Conservation (phyloP, 768 basidiomycete species). For the Panellus pusillus region DNA sequence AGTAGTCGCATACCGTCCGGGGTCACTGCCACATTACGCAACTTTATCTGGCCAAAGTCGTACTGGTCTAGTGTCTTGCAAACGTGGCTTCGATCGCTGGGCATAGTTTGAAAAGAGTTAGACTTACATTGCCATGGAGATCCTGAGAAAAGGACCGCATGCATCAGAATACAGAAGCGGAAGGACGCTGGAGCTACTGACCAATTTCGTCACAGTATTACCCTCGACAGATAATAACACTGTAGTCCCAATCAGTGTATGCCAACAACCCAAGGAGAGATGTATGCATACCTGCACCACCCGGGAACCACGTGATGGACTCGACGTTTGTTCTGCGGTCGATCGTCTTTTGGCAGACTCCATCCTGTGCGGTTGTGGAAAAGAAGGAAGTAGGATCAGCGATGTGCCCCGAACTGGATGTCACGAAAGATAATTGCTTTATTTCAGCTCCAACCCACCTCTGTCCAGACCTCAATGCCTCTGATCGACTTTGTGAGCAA, state of each 20-base stretch:
- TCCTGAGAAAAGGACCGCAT: conserved; percentile 36
- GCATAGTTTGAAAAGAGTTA: background rate
- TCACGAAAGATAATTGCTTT: background rate
- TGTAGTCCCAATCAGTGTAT: conserved; percentile 22
- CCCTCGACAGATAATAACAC: conserved; percentile 75
- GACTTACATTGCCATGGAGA: conserved; percentile 54
- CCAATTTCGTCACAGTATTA: conserved; percentile 58
- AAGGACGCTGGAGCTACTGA: conserved; percentile 28
- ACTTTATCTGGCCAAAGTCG: conserved; percentile 57
- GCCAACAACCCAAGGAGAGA: background rate
- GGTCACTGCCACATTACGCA: conserved; percentile 72
- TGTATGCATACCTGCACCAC: conserved; percentile 49
- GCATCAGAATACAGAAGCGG: conserved; percentile 10
- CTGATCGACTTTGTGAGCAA: conserved; percentile 65
- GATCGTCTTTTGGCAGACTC: conserved; percentile 67
- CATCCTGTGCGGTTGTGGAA: conserved; percentile 44
- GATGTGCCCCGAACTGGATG: conserved; percentile 4
- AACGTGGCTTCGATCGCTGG: background rate
- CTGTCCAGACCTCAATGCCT: conserved; percentile 72
- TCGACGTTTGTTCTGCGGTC: conserved; percentile 56
- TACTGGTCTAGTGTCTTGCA: conserved; percentile 56
- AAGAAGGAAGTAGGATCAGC: conserved; percentile 7
- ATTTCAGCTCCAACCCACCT: conserved; percentile 40
- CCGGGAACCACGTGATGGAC: conserved; percentile 68
- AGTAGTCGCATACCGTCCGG: conserved; percentile 64